These are phyloP conservation scores for Rutstroemia sp. DNA, from an alignment of 2,329 filamentous ascomycete genomes.

Conservation along the genomic window DNA sequence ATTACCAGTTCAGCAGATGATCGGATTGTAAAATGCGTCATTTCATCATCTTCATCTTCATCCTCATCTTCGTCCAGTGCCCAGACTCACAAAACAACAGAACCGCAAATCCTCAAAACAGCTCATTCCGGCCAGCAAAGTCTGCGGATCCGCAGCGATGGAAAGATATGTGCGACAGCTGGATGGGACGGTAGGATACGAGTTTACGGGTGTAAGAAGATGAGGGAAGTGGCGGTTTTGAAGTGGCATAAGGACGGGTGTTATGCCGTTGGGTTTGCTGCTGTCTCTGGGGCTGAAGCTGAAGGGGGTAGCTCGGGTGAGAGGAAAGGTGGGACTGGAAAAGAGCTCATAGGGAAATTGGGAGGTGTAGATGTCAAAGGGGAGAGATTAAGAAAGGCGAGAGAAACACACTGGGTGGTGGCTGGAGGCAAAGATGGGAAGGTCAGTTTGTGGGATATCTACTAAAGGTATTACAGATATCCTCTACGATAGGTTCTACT, in stretches of 20 bases:
- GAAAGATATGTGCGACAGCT: conserved; percentile 76
- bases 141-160: conserved; percentile 69
- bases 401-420: conserved; percentile 77
- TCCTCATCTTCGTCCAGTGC: neutral
- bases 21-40: conserved; percentile 66
- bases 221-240: conserved; percentile 83
- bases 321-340: conserved; percentile 3
- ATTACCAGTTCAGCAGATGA: conserved; percentile 80
- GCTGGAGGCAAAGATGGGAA: conserved; percentile 81
- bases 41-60: conserved; percentile 35
- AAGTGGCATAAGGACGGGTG: conserved; percentile 82
- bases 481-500: neutral
- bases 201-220: conserved; percentile 71
- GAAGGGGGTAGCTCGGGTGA: conserved; percentile 5
- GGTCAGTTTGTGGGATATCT: conserved; percentile 92
- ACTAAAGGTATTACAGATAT: conserved; percentile 30
- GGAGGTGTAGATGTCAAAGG: conserved; percentile 48
- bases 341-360: conserved; percentile 12
- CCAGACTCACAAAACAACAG: conserved; percentile 1
- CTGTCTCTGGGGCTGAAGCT: conserved; percentile 7
- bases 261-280: neutral
- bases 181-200: conserved; percentile 83
- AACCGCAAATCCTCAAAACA: conserved; percentile 58
- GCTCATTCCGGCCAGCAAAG: conserved; percentile 88
- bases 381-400: conserved; percentile 55